Base-by-base conservation (phyloP, 352 stramenopile genomes). In the Globisporangium abappressorium region DNA sequence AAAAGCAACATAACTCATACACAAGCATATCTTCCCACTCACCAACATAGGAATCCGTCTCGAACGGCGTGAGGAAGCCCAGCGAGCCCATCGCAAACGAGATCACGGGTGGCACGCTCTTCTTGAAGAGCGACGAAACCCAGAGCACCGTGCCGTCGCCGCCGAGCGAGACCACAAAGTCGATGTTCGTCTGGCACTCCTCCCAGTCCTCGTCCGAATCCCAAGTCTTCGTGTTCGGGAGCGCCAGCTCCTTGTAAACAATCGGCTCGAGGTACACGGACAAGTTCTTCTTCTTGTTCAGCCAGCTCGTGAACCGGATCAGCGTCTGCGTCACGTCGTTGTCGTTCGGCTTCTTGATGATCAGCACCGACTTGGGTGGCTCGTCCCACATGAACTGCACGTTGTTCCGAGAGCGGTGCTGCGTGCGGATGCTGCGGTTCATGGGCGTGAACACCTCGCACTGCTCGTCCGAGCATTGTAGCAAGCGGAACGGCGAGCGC, bases 41-140 rank as follows among this genome's bases (percentile, higher is more conserved):
- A 81, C 75, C 74, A 51, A 83, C 68, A 38, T 80, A 82, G 26
- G 85, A 79, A 0, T 87, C 75, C 4, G 86, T 77, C 51, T 97
- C 78, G 78, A 99, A 99, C 3, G 93, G 92, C 36, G 97, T 98
- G 28, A 99, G 82, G 69, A 99, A 99, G 2, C 97, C 97, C 18
- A 99, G 77, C 59, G 90, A 98, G 30, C 97, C 97, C 74, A 98
- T 97, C 0, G 94, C 92, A 22, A 99, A 92, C 11, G 91, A 97
- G 38, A 99, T 78, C 57, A 99, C 94, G 0, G 97, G 97, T 18
- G 97, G 97, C 24, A 98, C 89, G 49, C 94, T 97, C 70, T 97
- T 91, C 36, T 78, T 81, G 65, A 93, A 95, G 61, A 96, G 80
- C 26, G 87, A 95, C 28, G 89, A 94, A 22, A 94, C 87, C 87